Conservation (phyloP, 257 asterid genomes). For the Solanum commersonii region DNA sequence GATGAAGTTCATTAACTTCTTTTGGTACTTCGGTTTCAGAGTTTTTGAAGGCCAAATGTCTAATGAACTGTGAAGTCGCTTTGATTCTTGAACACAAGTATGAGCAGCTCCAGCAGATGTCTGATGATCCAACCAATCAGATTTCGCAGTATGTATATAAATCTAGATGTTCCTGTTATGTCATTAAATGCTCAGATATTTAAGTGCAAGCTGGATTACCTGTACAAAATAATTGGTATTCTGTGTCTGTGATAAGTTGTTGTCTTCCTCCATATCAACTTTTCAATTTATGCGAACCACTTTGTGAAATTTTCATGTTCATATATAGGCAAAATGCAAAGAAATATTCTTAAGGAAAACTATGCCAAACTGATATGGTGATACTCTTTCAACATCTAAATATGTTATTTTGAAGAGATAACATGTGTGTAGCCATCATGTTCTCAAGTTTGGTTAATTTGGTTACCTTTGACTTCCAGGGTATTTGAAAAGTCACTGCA, state of each 20-base stretch:
- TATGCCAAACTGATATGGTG: neutral
- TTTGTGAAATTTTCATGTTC: neutral
- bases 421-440: neutral
- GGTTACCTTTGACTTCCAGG: constrained; percentile 28
- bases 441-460: neutral
- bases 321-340: neutral
- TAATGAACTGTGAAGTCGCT: constrained; percentile 92
- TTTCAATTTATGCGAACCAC: neutral
- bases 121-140: constrained; percentile 85
- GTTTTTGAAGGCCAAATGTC: constrained; percentile 86
- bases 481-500: constrained; percentile 96
- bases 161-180: neutral
- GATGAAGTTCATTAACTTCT: neutral
- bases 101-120: constrained; percentile 94
- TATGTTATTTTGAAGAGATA: neutral
- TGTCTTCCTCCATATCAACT: neutral
- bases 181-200: neutral
- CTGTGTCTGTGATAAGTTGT: neutral
- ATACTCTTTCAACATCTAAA: neutral
- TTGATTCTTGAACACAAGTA: constrained; percentile 84
- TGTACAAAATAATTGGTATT: neutral
- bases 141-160: constrained; percentile 67
- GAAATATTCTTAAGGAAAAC: neutral
- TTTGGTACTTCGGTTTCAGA: constrained; percentile 25
- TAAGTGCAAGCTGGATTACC: neutral